Conservation (phyloP, 768 basidiomycete species). For the Tricholoma saponaceum region DNA sequence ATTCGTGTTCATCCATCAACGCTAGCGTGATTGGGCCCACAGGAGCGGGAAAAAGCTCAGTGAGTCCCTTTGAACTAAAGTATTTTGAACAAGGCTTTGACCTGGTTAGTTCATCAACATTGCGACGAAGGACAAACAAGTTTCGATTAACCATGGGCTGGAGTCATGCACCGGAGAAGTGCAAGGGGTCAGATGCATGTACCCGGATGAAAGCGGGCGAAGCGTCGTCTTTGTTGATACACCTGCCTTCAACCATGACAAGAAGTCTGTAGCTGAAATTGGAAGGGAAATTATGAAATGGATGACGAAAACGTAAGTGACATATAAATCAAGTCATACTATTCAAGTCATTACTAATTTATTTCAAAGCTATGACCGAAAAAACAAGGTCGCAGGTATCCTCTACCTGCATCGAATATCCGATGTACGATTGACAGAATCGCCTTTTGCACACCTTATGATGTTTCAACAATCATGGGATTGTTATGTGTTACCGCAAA, state of each 20-base stretch:
- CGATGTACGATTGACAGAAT: neutral
- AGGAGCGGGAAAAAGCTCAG: conserved; percentile 3
- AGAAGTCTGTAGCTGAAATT: neutral
- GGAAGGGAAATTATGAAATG: neutral
- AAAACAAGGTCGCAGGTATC: neutral
- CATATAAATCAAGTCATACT: neutral
- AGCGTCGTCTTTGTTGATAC: conserved; percentile 4
- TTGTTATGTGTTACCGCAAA: neutral
- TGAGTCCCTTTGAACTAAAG: neutral
- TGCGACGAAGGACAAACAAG: neutral
- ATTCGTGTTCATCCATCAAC: neutral
- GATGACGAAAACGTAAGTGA: conserved; percentile 1
- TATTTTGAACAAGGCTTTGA: neutral
- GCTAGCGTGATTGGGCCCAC: conserved; percentile 1
- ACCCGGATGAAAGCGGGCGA: neutral
- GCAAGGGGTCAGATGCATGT: conserved; percentile 1
- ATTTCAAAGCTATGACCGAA: neutral
- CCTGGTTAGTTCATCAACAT: conserved; percentile 1
- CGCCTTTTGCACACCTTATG: neutral
- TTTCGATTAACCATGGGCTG: neutral
- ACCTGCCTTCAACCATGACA: conserved; percentile 1
- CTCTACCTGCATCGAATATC: conserved; percentile 3
- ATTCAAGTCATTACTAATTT: neutral
- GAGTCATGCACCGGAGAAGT: neutral
- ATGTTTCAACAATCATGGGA: conserved; percentile 2